A percentile compares a stretch with the other conserved stretches of the same genome.
Evolutionary conservation across 768 basidiomycete genomes (phyloP).

Genomic region (Tricholoma sp.): DNA sequence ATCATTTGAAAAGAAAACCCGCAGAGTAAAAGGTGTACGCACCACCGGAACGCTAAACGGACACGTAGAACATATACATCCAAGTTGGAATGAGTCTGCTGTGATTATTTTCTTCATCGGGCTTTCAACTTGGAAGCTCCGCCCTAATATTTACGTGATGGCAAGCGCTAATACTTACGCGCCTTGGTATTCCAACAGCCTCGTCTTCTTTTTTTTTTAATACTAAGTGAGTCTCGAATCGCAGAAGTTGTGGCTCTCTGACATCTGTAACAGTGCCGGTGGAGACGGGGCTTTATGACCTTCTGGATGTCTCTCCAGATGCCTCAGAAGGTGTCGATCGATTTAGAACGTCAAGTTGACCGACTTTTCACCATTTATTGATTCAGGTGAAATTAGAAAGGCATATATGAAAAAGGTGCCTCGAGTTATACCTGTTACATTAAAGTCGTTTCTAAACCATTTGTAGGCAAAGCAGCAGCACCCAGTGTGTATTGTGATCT

Average conservation of each 20-base stretch:
- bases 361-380: not conserved
- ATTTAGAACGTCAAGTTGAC: not conserved
- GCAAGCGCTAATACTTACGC: not conserved
- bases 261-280: conserved; percentile 47
- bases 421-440: conserved; percentile 11
- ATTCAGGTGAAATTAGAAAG: conserved; percentile 81
- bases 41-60: not conserved
- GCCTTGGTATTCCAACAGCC: not conserved
- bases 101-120: not conserved
- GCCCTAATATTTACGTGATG: conserved; percentile 25
- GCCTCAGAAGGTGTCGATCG: conserved; percentile 64
- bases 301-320: conserved; percentile 66
- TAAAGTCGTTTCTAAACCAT: conserved; percentile 12
- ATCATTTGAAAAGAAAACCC: conserved; percentile 39
- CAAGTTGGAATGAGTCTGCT: not conserved
- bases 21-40: not conserved
- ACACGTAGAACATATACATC: not conserved
- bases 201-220: not conserved
- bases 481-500: conserved; percentile 45
- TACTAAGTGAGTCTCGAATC: not conserved
- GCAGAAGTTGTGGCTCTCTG: not conserved
- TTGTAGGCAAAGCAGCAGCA: conserved; percentile 80
- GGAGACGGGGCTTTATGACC: conserved; percentile 82
- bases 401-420: conserved; percentile 89
- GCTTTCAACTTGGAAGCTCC: conserved; percentile 23